A percentile compares a stretch with the other conserved stretches of the same genome.
phyloP scores from a whole-genome alignment of 768 basidiomycete genomes.

The Gymnopilus dilepis region DNA sequence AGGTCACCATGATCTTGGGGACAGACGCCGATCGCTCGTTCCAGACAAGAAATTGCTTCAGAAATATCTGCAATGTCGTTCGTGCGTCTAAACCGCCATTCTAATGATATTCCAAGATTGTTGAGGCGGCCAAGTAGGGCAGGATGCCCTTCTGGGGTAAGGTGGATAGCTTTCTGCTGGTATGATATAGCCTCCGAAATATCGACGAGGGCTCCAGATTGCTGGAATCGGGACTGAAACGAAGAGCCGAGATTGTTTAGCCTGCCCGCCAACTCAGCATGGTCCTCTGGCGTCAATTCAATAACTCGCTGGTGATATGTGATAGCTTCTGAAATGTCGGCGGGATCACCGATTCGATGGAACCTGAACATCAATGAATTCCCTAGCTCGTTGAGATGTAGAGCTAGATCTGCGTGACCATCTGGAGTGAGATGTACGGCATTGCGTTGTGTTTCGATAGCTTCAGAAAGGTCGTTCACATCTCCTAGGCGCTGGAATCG shows the following conservation, averaged over 20 bases:
- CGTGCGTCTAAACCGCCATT: neutral
- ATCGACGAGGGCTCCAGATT: neutral
- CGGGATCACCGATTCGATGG: conserved; percentile 8
- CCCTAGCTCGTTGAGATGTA: conserved; percentile 17
- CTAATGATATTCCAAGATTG: conserved; percentile 1
- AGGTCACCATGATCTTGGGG: neutral
- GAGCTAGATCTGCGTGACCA: neutral
- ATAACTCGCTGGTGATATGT: conserved; percentile 8
- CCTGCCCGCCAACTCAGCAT: conserved; percentile 9
- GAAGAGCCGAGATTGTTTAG: conserved; percentile 18
- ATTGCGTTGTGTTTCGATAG: conserved; percentile 16
- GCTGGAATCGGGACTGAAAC: neutral
- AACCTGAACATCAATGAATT: conserved; percentile 19
- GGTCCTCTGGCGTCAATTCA: conserved; percentile 20
- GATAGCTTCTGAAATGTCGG: conserved; percentile 16
- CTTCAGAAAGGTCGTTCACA: neutral
- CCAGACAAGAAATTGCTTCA: neutral
- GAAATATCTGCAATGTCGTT: neutral
- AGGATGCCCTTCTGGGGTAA: neutral
- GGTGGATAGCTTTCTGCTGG: neutral
- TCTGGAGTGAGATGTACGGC: conserved; percentile 16
- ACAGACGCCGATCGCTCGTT: neutral
- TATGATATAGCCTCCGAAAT: neutral
- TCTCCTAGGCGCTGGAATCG: neutral
- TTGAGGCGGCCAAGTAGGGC: neutral